Base-by-base conservation (phyloP, 805 yeast species). In the Dipodascus albidus region DNA sequence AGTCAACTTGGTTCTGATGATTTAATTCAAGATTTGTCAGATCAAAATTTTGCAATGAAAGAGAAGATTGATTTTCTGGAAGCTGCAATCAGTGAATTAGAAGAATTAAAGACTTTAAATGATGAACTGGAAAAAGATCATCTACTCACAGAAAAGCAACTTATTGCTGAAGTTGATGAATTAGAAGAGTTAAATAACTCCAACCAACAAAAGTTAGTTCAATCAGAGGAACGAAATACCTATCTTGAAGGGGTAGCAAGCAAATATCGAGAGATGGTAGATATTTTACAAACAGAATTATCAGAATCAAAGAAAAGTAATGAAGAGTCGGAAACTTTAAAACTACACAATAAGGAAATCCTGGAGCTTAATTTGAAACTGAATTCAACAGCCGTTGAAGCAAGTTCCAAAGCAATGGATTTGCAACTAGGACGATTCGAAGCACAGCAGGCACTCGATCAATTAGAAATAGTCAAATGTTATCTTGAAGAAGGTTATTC, bases 51-150 rank as follows among this genome's bases (percentile, higher is more conserved):
- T 6, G 69, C 61, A 23, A 64, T 79, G 20, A 59, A 58, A 19
- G 65, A 61, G 9, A 62, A 71, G 47, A 67, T 78, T 3, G 58
- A 57, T 1, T 64, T 61, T n/a, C 64, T 80, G 20, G 63, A 70
- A 31, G 57, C 57, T 2, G 70, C 78, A 0, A 67, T 81, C 1
- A 69, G 69, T 1, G 85, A 82, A 21, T 65, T 81, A 33, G 78
- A 74, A 48, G 80, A 77, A 50, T 60, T 82, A 20, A 77, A 77
- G 54, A 76, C 74, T 49, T 60, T 82, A 8, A 79, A 78, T 54
- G 76, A 71, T 52, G 77, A 77, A 52, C 64, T 81, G 27, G 83
- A 80, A 53, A 72, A 71, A 9, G 67, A 64, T 47, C 80, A 75
- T 31, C 38, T 31, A 15, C 38, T 31, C 15, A 31, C 76, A 0